Evolutionary conservation across 306 rosid genomes (phyloP).

Genomic region (Vicia sativa): DNA sequence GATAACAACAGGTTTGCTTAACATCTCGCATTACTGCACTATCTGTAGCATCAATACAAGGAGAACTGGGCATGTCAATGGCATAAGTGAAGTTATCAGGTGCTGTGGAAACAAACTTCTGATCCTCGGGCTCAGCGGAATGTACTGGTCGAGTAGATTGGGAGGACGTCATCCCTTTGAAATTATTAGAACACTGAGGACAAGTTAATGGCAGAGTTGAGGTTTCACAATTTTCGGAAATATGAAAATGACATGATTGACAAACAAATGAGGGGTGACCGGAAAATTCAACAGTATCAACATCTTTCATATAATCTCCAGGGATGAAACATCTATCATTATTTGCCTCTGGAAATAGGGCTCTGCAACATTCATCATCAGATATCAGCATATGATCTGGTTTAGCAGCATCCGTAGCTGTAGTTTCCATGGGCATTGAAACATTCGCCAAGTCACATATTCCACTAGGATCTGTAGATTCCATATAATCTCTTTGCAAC

Average conservation of each 20-base stretch:
- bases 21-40: constrained; percentile 46
- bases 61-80: constrained; percentile 56
- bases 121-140: constrained; percentile 62
- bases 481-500: constrained; percentile 55
- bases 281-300: constrained; percentile 46
- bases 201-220: constrained; percentile 44
- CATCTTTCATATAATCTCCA: constrained; percentile 46
- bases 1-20: constrained; percentile 45
- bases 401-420: constrained; percentile 50
- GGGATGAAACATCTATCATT: constrained; percentile 52
- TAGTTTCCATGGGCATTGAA: constrained; percentile 47
- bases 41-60: constrained; percentile 46
- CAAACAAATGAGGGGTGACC: constrained; percentile 51
- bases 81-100: constrained; percentile 57
- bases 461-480: constrained; percentile 39
- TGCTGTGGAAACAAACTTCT: constrained; percentile 54
- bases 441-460: constrained; percentile 47
- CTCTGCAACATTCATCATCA: constrained; percentile 88
- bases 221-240: constrained; percentile 50
- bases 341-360: constrained; percentile 69
- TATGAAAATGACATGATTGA: constrained; percentile 46
- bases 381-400: constrained; percentile 65
- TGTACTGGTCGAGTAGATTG: constrained; percentile 40
- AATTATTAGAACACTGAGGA: constrained; percentile 47
- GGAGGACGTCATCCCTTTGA: constrained; percentile 49